phyloP scores from a whole-genome alignment of 176 grass and related monocot species.

The Aechmea fasciata region DNA sequence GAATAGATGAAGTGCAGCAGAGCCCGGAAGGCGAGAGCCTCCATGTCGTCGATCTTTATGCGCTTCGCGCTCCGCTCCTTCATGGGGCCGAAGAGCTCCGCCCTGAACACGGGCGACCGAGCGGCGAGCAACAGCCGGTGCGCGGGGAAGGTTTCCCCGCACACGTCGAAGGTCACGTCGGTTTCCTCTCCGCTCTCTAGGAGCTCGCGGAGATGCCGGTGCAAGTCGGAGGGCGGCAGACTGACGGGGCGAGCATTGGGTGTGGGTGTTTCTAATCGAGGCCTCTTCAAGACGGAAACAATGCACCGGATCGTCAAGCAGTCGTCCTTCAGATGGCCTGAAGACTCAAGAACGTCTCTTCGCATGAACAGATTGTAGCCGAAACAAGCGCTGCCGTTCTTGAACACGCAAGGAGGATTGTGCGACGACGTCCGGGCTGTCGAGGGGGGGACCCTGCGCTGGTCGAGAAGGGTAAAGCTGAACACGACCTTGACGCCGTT shows the following conservation, averaged over 20 bases:
- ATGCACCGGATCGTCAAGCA: too few species aligned
- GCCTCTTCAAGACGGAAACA: too few species aligned
- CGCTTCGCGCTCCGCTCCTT: constrained; percentile 11
- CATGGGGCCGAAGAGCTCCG: constrained; percentile 28
- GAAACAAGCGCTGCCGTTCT: too few species aligned
- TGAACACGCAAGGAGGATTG: too few species aligned
- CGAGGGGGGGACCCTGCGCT: not conserved
- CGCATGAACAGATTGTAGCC: too few species aligned
- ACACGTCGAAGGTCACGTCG: constrained; percentile 30
- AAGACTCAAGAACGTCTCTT: too few species aligned
- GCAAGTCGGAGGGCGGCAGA: not conserved
- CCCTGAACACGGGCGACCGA: constrained; percentile 28
- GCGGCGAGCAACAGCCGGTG: constrained; percentile 25
- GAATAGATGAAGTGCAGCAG: constrained; percentile 39
- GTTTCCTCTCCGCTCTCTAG: constrained; percentile 11
- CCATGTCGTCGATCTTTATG: not conserved
- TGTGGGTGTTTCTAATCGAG: not conserved
- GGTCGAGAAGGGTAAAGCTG: constrained; percentile 24
- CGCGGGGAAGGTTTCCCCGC: constrained; percentile 12
- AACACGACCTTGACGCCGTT: constrained; percentile 16
- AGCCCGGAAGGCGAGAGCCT: constrained; percentile 25
- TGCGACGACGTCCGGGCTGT: too few species aligned
- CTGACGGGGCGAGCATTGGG: not conserved
- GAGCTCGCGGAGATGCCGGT: not conserved
- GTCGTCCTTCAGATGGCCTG: too few species aligned